Evolutionary conservation across 2,329 filamentous ascomycete genomes (phyloP).

Genomic region (Stachybotrys chartarum): DNA sequence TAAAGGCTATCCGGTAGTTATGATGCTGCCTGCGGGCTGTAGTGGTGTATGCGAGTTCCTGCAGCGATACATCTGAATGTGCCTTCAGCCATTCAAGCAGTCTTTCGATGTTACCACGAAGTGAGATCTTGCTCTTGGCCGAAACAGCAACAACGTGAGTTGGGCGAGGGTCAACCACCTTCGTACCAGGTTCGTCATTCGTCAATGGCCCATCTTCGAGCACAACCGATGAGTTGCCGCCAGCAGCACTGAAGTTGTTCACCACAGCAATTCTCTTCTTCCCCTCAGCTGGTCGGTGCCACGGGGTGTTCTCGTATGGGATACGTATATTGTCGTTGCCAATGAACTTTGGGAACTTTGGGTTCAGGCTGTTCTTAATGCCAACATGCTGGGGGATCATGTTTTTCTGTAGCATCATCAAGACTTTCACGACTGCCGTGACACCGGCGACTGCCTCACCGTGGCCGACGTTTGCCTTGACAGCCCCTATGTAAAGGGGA

Average conservation of each 20-base stretch:
- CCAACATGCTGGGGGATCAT: conserved; percentile 59
- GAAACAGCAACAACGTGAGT: conserved; percentile 13
- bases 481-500: conserved; percentile 53
- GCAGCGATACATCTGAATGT: conserved; percentile 26
- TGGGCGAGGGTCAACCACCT: conserved; percentile 22
- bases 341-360: conserved; percentile 53
- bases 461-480: conserved; percentile 60
- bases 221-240: conserved; percentile 62
- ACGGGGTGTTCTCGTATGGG: conserved; percentile 44
- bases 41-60: conserved; percentile 43
- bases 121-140: neutral
- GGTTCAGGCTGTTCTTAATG: conserved; percentile 59
- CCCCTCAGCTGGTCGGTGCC: conserved; percentile 30
- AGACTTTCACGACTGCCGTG: conserved; percentile 56
- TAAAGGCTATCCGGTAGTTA: neutral
- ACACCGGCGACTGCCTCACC: conserved; percentile 55
- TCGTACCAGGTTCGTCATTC: conserved; percentile 38
- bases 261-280: conserved; percentile 43
- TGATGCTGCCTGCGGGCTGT: conserved; percentile 16
- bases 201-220: conserved; percentile 61
- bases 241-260: conserved; percentile 67
- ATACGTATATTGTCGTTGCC: conserved; percentile 52
- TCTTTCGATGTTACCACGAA: conserved; percentile 14
- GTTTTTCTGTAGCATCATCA: conserved; percentile 58
- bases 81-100: conserved; percentile 33